phyloP scores from a whole-genome alignment of 768 basidiomycete genomes.

The Boletellus emodensis region DNA sequence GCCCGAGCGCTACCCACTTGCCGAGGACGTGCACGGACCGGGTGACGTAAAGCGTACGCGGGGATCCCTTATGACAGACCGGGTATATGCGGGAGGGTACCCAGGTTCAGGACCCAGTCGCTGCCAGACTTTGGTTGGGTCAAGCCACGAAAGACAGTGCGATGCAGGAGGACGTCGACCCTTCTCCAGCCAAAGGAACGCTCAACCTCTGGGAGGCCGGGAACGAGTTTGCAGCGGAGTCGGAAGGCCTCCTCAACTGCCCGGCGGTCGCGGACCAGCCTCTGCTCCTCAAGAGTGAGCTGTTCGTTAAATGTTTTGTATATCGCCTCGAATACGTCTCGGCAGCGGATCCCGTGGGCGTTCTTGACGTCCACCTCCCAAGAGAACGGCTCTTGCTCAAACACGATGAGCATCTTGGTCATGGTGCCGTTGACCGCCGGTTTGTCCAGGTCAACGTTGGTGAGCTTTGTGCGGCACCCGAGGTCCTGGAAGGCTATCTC shows the following conservation, averaged over 20 bases:
- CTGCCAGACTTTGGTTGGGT: constrained; percentile 34
- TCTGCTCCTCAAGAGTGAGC: constrained; percentile 44
- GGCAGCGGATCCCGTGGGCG: constrained; percentile 43
- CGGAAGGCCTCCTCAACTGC: constrained; percentile 42
- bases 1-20: not conserved
- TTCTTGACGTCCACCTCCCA: constrained; percentile 44
- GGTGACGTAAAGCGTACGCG: not conserved
- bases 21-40: constrained; percentile 12
- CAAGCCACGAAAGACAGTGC: constrained; percentile 52
- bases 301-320: constrained; percentile 44
- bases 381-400: constrained; percentile 33
- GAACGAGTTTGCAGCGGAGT: constrained; percentile 42
- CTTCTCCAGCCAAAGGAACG: constrained; percentile 49
- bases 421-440: constrained; percentile 41
- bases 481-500: constrained; percentile 23
- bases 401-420: constrained; percentile 48
- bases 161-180: constrained; percentile 52
- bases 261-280: constrained; percentile 26
- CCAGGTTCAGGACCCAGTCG: constrained; percentile 36
- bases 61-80: constrained; percentile 9
- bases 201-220: constrained; percentile 39
- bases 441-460: constrained; percentile 39
- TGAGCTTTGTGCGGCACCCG: constrained; percentile 26
- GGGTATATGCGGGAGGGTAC: constrained; percentile 6
- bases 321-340: constrained; percentile 59